Percentiles rank a stretch among this genome's conserved stretches.
Evolutionary conservation across 108 stramenopile genomes (phyloP).

Genomic region (Discostella pseudostelligera): DNA sequence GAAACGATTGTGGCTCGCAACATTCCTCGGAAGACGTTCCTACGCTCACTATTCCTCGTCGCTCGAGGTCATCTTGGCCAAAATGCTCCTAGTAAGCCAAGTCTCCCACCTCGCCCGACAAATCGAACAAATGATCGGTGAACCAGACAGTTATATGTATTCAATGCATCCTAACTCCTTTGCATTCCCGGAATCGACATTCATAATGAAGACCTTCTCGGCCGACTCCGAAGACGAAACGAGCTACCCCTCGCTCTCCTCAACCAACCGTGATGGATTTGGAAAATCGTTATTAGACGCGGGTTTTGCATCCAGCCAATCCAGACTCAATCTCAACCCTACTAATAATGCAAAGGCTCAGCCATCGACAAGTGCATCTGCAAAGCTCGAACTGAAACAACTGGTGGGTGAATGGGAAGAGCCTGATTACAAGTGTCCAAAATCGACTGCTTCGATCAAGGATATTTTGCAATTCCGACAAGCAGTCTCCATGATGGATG

Average conservation of each 20-base stretch:
- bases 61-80: constrained; percentile 58
- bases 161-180: constrained; percentile 12
- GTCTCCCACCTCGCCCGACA: constrained; percentile 47
- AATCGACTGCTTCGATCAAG: constrained; percentile 18
- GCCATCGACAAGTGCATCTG: not conserved
- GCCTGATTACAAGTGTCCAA: constrained; percentile 8
- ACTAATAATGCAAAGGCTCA: not conserved
- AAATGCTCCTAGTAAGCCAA: constrained; percentile 59
- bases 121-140: not conserved
- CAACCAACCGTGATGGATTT: constrained; percentile 15
- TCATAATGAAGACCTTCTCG: constrained; percentile 1
- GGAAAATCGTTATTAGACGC: constrained; percentile 22
- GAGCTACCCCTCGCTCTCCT: not conserved
- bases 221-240: constrained; percentile 33
- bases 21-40: constrained; percentile 56
- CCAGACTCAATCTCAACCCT: not conserved
- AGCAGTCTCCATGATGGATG: constrained; percentile 39
- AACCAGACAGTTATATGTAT: constrained; percentile 16
- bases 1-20: constrained; percentile 63
- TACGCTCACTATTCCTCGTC: constrained; percentile 50
- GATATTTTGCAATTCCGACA: constrained; percentile 50
- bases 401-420: constrained; percentile 56
- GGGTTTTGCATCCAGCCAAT: constrained; percentile 5
- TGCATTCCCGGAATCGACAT: constrained; percentile 15
- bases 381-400: constrained; percentile 28